Percentiles rank a stretch among this genome's conserved stretches.
Evolutionary conservation across 2,329 filamentous ascomycete species (phyloP).

Genomic region (Neoscytalidium dimidiatum): DNA sequence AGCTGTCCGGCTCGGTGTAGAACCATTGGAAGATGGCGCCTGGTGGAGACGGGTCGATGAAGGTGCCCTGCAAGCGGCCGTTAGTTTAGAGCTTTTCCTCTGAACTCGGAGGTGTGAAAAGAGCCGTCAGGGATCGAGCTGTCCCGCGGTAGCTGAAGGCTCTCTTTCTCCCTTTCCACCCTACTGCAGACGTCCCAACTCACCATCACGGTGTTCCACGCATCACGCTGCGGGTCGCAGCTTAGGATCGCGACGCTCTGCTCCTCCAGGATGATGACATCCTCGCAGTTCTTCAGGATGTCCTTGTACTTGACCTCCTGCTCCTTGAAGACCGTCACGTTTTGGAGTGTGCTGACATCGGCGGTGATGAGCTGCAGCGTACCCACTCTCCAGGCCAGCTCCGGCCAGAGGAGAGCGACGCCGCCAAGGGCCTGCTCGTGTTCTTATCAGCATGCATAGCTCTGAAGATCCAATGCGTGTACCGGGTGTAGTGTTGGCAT

Average conservation of each 20-base stretch:
- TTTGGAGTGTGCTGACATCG: slow-evolving; percentile 22
- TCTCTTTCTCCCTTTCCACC: background rate
- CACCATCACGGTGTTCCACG: slow-evolving; percentile 51
- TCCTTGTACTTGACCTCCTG: slow-evolving; percentile 38
- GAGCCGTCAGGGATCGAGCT: no score
- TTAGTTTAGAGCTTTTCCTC: background rate
- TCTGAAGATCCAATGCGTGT: background rate
- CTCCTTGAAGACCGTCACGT: slow-evolving; percentile 28
- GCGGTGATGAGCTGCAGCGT: slow-evolving; percentile 8
- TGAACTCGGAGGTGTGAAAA: background rate
- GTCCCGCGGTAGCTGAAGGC: background rate
- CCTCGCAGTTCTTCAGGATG: slow-evolving; percentile 46
- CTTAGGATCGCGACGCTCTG: slow-evolving; percentile 43
- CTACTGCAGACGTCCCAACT: slow-evolving; percentile 6
- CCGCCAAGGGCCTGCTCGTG: slow-evolving; percentile 3
- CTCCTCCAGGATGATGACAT: slow-evolving; percentile 41
- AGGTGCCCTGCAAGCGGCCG: slow-evolving; percentile 29
- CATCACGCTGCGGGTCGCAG: slow-evolving; percentile 45
- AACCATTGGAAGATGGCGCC: slow-evolving; percentile 43
- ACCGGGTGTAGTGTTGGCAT: background rate
- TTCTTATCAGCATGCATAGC: background rate
- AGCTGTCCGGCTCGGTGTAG: slow-evolving; percentile 32
- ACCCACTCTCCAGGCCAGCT: background rate
- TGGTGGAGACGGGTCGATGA: slow-evolving; percentile 25
- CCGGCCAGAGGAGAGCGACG: slow-evolving; percentile 14